Evolutionary conservation across 2,329 filamentous ascomycete genomes (phyloP).

Genomic region (Phialophora chinensis): DNA sequence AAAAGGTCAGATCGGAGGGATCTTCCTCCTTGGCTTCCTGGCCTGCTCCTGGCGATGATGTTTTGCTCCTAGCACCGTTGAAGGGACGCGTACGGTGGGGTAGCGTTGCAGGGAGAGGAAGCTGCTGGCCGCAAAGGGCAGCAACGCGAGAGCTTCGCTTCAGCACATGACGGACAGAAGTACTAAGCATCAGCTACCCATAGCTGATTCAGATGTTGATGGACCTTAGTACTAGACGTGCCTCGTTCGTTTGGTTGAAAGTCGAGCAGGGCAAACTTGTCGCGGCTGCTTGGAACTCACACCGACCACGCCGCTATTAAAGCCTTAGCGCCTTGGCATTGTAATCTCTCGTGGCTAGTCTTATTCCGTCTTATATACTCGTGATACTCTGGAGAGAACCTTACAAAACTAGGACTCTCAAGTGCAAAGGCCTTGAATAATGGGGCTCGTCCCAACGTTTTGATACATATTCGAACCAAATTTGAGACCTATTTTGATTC

Average conservation of each 20-base stretch:
- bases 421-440: no score
- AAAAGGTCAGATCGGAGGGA: not conserved
- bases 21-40: not conserved
- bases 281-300: no score
- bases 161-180: conserved; percentile 24
- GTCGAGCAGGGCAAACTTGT: no score
- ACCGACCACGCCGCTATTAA: no score
- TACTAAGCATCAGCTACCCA: conserved; percentile 29
- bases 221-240: not conserved
- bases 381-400: no score
- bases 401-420: no score
- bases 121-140: not conserved
- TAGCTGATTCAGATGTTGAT: not conserved
- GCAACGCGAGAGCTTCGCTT: conserved; percentile 15
- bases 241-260: not conserved
- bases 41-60: not conserved
- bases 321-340: no score
- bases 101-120: not conserved
- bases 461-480: no score
- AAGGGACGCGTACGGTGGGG: not conserved
- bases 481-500: no score
- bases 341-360: no score
- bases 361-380: no score
- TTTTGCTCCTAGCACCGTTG: conserved; percentile 6
- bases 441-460: no score